Evolutionary conservation across 2,329 filamentous ascomycete genomes (phyloP).

Genomic region (Lomentospora prolificans): DNA sequence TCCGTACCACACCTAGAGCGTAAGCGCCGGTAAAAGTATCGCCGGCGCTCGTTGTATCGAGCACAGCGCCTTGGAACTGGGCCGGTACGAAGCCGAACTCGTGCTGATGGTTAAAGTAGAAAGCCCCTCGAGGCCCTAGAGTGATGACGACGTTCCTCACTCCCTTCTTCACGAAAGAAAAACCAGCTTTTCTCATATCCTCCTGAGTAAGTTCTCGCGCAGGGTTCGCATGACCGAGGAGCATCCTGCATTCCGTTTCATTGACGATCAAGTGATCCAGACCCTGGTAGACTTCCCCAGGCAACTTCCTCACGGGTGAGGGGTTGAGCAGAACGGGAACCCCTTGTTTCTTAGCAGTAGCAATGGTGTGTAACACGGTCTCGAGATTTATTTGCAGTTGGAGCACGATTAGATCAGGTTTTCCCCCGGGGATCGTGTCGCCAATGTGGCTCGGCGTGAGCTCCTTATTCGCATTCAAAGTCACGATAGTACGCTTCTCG

Average conservation of each 20-base stretch:
- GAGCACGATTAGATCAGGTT: constrained; percentile 47
- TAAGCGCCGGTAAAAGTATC: constrained; percentile 68
- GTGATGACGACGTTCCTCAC: constrained; percentile 59
- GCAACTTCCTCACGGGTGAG: constrained; percentile 52
- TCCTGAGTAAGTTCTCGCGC: constrained; percentile 23
- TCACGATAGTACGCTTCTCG: constrained; percentile 48
- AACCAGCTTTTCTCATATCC: constrained; percentile 18
- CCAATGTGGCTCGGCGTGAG: constrained; percentile 9
- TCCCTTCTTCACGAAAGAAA: constrained; percentile 46
- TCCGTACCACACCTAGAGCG: constrained; percentile 23
- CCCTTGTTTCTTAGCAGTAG: constrained; percentile 23
- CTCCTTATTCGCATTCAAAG: constrained; percentile 41
- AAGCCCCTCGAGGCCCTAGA: constrained; percentile 52
- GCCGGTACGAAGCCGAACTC: constrained; percentile 28
- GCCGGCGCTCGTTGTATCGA: constrained; percentile 66
- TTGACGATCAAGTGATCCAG: constrained; percentile 64
- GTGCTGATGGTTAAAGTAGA: constrained; percentile 33
- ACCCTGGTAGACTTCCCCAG: constrained; percentile 44
- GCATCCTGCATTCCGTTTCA: constrained; percentile 53
- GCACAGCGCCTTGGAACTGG: constrained; percentile 43
- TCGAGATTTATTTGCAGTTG: constrained; percentile 50
- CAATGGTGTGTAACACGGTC: constrained; percentile 41
- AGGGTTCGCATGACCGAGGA: constrained; percentile 19
- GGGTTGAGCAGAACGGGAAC: constrained; percentile 60
- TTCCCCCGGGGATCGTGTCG: constrained; percentile 19